These are phyloP conservation scores for Lithocarpus polystachyus DNA, from an alignment of 306 rosid genomes.

Conservation along the genomic window DNA sequence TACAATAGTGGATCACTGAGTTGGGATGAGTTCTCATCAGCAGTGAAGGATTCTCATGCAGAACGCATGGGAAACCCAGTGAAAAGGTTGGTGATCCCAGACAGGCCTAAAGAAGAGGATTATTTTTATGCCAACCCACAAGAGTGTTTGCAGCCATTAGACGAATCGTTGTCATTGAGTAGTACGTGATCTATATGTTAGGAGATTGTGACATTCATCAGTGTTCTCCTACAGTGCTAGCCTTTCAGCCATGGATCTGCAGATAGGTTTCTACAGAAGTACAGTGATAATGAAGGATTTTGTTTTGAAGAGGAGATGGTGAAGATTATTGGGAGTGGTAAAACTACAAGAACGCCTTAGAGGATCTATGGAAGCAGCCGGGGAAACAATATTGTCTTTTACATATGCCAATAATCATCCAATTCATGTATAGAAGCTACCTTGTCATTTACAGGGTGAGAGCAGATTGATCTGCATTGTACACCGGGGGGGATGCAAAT, in stretches of 20 bases:
- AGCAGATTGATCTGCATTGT: slow-evolving; percentile 54
- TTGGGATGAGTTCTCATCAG: slow-evolving; percentile 85
- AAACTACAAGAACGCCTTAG: slow-evolving; percentile 31
- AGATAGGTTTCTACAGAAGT: slow-evolving; percentile 37
- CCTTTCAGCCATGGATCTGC: slow-evolving; percentile 36
- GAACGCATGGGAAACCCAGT: slow-evolving; percentile 78
- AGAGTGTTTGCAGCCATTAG: slow-evolving; percentile 67
- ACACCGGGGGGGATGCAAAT: slow-evolving; percentile 52
- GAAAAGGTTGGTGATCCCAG: slow-evolving; percentile 65
- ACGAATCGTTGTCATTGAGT: slow-evolving; percentile 48
- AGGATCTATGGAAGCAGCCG: slow-evolving; percentile 39
- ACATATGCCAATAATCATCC: slow-evolving; percentile 60
- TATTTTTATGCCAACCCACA: slow-evolving; percentile 90
- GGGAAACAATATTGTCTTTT: slow-evolving; percentile 38
- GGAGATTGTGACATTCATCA: slow-evolving; percentile 30
- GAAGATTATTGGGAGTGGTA: slow-evolving; percentile 38
- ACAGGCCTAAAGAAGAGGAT: slow-evolving; percentile 94
- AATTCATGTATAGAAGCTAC: slow-evolving; percentile 89
- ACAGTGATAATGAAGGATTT: slow-evolving; percentile 37
- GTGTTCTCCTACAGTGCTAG: slow-evolving; percentile 46
- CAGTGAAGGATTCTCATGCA: slow-evolving; percentile 76
- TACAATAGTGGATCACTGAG: slow-evolving; percentile 45
- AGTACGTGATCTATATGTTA: slow-evolving; percentile 42
- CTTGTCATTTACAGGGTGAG: slow-evolving; percentile 82
- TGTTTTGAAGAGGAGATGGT: slow-evolving; percentile 30